Evolutionary conservation across 169 alveolate genomes (phyloP).

Genomic region (Babesia gibsoni): DNA sequence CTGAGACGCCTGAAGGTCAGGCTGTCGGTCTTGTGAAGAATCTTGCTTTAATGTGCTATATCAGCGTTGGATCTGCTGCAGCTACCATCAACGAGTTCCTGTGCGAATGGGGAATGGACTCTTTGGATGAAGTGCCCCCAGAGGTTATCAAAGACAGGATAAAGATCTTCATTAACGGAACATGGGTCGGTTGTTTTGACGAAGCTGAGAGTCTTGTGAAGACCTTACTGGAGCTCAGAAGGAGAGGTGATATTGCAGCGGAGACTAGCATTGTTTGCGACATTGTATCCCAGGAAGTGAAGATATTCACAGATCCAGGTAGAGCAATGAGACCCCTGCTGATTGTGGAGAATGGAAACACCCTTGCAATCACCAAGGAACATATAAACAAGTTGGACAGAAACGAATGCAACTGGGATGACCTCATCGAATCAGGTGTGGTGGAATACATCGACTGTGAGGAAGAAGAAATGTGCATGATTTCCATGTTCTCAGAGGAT

Average conservation of each 20-base stretch:
- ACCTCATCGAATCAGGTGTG: constrained; percentile 90
- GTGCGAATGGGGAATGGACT: constrained; percentile 88
- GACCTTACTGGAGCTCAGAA: constrained; percentile 84
- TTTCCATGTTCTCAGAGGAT: constrained; percentile 97
- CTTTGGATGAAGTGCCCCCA: constrained; percentile 84
- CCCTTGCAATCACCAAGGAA: constrained; percentile 79
- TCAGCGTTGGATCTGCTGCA: constrained; percentile 92
- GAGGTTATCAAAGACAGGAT: constrained; percentile 87
- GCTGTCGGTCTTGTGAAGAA: constrained; percentile 99
- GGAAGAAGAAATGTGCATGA: constrained; percentile 99
- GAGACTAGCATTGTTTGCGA: constrained; percentile 96
- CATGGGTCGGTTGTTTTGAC: constrained; percentile 94
- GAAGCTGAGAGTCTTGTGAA: constrained; percentile 89
- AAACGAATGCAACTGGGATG: constrained; percentile 77
- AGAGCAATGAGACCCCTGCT: constrained; percentile 97
- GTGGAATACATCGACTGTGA: constrained; percentile 99
- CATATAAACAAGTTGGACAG: constrained; percentile 74
- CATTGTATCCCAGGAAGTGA: constrained; percentile 87
- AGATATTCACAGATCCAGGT: constrained; percentile 98
- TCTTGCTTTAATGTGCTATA: constrained; percentile 96
- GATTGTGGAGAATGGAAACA: constrained; percentile 89
- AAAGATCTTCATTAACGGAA: constrained; percentile 94
- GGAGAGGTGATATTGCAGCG: constrained; percentile 89
- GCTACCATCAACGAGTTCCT: constrained; percentile 83
- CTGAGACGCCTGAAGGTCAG: constrained; percentile 99